phyloP scores from a whole-genome alignment of 2,329 filamentous ascomycete species.

The Ilyonectria destructans region DNA sequence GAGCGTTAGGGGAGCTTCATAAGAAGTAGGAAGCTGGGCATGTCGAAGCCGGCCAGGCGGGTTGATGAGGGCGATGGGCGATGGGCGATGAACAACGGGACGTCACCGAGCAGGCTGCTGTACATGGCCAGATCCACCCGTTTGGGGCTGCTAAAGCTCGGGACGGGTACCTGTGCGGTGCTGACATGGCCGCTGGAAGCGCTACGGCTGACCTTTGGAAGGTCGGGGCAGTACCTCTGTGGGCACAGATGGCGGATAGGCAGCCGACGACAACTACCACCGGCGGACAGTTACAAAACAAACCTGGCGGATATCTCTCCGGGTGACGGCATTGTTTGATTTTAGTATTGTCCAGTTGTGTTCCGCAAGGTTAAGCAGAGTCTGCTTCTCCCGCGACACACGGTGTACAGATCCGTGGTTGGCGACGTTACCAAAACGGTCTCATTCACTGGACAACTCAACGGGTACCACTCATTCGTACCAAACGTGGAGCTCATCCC shows the following conservation, averaged over 20 bases:
- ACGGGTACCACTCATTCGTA: not conserved
- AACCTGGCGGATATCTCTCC: not conserved
- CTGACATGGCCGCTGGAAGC: slow-evolving; percentile 7
- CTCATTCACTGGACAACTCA: slow-evolving; percentile 41
- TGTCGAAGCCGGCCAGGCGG: slow-evolving; percentile 4
- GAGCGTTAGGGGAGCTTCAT: not conserved
- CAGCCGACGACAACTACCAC: not conserved
- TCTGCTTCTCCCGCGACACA: not conserved
- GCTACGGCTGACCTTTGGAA: slow-evolving; percentile 18
- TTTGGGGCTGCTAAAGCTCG: slow-evolving; percentile 21
- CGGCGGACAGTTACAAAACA: not conserved
- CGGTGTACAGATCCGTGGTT: slow-evolving; percentile 13
- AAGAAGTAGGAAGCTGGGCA: slow-evolving; percentile 4
- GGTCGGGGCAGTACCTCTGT: not conserved
- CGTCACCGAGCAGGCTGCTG: slow-evolving; percentile 22
- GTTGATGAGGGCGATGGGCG: slow-evolving; percentile 10
- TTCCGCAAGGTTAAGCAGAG: not conserved
- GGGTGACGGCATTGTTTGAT: not conserved
- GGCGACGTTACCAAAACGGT: slow-evolving; percentile 35
- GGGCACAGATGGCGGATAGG: not conserved
- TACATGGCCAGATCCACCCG: slow-evolving; percentile 13
- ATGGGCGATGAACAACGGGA: slow-evolving; percentile 15
- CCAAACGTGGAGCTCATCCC: slow-evolving; percentile 18
- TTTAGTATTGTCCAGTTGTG: not conserved
- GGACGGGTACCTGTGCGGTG: slow-evolving; percentile 29